These are phyloP conservation scores for Raffaelea ambrosiae DNA, from an alignment of 2,329 filamentous ascomycete species.

Conservation along the genomic window DNA sequence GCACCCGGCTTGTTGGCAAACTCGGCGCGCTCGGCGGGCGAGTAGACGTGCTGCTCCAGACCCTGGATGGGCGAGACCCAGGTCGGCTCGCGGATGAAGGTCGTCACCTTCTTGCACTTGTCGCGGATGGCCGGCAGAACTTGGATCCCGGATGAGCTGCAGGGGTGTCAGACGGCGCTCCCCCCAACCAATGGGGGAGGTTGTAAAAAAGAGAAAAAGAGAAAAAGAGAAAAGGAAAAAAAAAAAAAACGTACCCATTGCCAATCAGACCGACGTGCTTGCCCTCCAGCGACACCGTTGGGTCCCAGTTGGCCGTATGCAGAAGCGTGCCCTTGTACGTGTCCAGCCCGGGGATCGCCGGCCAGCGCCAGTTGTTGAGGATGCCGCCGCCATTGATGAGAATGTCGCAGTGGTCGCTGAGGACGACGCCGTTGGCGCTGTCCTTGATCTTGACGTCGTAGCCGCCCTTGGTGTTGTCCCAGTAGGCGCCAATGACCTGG, in stretches of 20 bases:
- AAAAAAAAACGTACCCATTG: conserved; percentile 14
- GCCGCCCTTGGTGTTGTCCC: conserved; percentile 30
- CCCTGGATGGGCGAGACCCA: conserved; percentile 13
- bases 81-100: conserved; percentile 12
- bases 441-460: conserved; percentile 27
- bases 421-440: conserved; percentile 13
- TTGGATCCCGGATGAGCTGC: conserved; percentile 20
- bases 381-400: conserved; percentile 15
- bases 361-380: conserved; percentile 18
- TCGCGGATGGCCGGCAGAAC: conserved; percentile 17
- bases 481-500: conserved; percentile 31
- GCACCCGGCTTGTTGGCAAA: conserved; percentile 11
- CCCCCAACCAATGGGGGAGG: too few species aligned
- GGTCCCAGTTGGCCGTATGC: conserved; percentile 21
- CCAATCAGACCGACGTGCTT: conserved; percentile 23
- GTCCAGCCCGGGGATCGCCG: conserved; percentile 23
- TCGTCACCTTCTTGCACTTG: conserved; percentile 10
- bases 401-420: conserved; percentile 13
- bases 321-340: conserved; percentile 20
- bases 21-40: conserved; percentile 7
- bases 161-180: conserved; percentile 11
- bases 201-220: too few species aligned
- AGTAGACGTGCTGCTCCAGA: conserved; percentile 12
- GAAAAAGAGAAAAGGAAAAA: too few species aligned
- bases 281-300: conserved; percentile 10